Base-by-base conservation (phyloP, 257 asterid genomes). In the Linderniella brevidens region DNA sequence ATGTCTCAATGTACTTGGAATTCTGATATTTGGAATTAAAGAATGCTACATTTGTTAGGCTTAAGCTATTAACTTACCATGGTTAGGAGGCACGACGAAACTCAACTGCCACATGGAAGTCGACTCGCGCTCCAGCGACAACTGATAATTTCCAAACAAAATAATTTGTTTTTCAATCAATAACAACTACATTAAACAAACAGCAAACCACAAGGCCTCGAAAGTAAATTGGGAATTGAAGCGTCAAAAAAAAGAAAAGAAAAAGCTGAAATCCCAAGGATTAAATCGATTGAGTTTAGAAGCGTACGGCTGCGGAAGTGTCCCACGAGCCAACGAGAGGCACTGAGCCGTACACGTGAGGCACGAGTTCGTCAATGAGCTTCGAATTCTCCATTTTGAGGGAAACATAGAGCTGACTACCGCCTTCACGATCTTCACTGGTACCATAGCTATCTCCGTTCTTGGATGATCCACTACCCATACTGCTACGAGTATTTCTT, bases 251-350 rank as follows among this genome's bases (percentile, higher is more conserved):
- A 16, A 45, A 45, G 18, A 4, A 45, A 45, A 45, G 6, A 11
- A 29, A 16, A 4, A 3, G 3, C 4, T 14, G 8, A 11, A 37
- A 6, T 37, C 11, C 8, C 40, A 8, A 11, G 40, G 40, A 6
- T 6, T 37, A 37, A 37, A 37, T 37, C 10, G 10, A 45, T 7
- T 5, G n/a, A n/a, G n/a, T n/a, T n/a, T n/a, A n/a, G n/a, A n/a
- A n/a, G n/a, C 75, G 45, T 60, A 86, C 97, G 50, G 98, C 96
- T 73, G 61, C 74, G 37, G 96, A 76, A 25, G 94, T 42, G 62
- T 88, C 98, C 96, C 98, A 84, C 1, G 96, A 76, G 48, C 94
- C 98, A 48, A 88, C 82, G 19, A 88, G 82, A 11, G 96, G 95
- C 1, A 60, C 93, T 49, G 98, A 84, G 64, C 98, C 98, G 55